Evolutionary conservation across 1,284 basidiomycete species (phyloP).

Genomic region (Trichosporon sp.): DNA sequence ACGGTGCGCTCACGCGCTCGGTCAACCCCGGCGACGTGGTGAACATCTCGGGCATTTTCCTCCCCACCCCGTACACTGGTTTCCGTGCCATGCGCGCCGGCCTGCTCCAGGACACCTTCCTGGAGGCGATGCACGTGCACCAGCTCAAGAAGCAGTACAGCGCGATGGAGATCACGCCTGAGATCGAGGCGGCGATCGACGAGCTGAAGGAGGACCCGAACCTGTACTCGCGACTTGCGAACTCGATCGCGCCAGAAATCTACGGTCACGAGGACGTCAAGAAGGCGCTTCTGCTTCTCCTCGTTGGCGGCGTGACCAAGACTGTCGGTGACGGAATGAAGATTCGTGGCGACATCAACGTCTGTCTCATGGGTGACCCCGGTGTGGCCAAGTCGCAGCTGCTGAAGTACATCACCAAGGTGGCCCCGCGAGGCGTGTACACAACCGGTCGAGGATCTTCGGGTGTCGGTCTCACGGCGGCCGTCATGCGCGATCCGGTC

Average conservation of each 20-base stretch:
- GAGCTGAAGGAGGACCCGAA: slow-evolving; percentile 68
- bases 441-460: slow-evolving; percentile 97
- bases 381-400: slow-evolving; percentile 99
- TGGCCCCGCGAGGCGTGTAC: slow-evolving; percentile 95
- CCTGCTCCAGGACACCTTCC: slow-evolving; percentile 92
- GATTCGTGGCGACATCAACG: slow-evolving; percentile 95
- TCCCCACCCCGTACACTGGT: slow-evolving; percentile 83
- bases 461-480: slow-evolving; percentile 96
- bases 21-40: slow-evolving; percentile 97
- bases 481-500: slow-evolving; percentile 98
- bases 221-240: slow-evolving; percentile 63
- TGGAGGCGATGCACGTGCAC: slow-evolving; percentile 83
- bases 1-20: slow-evolving; percentile 79
- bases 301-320: slow-evolving; percentile 95
- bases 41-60: slow-evolving; percentile 80
- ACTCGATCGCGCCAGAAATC: slow-evolving; percentile 89
- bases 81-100: slow-evolving; percentile 88
- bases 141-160: slow-evolving; percentile 98
- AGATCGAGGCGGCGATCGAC: slow-evolving; percentile 67
- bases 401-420: slow-evolving; percentile 96
- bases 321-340: slow-evolving; percentile 95
- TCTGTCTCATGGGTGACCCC: slow-evolving; percentile 99
- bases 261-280: slow-evolving; percentile 98
- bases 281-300: slow-evolving; percentile 86
- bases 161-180: slow-evolving; percentile 85